A percentile compares a stretch with the other conserved stretches of the same genome.
phyloP scores from a whole-genome alignment of 768 basidiomycete genomes.

The Xerocomus brunneocitrinus region DNA sequence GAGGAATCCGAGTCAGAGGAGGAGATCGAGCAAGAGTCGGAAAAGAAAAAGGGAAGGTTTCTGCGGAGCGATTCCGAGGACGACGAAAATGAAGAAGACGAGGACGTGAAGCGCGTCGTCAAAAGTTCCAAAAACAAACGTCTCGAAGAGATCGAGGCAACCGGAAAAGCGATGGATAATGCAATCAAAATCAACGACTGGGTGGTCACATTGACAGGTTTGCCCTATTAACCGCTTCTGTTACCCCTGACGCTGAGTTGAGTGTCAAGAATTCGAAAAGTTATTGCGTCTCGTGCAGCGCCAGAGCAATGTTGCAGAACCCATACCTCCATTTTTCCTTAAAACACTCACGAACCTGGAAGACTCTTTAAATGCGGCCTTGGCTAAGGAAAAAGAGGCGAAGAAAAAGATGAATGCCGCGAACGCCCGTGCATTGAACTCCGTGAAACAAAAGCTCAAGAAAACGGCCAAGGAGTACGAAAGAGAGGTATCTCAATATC shows the following conservation, averaged over 20 bases:
- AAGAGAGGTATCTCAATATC: slow-evolving; percentile 69
- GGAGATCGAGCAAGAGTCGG: slow-evolving; percentile 46
- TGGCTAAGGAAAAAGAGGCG: slow-evolving; percentile 82
- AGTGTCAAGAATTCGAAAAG: slow-evolving; percentile 88
- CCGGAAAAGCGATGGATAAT: slow-evolving; percentile 89
- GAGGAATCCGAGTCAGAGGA: slow-evolving; percentile 52
- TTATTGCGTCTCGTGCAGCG: slow-evolving; percentile 84
- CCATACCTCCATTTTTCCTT: slow-evolving; percentile 82
- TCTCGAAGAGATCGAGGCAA: slow-evolving; percentile 91
- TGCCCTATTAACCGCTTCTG: slow-evolving; percentile 19
- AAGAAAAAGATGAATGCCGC: slow-evolving; percentile 96
- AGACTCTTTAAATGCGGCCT: slow-evolving; percentile 61
- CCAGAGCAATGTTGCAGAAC: slow-evolving; percentile 80
- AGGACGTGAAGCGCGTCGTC: slow-evolving; percentile 65
- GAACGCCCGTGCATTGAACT: slow-evolving; percentile 90
- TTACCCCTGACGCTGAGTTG: slow-evolving; percentile 4
- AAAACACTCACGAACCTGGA: slow-evolving; percentile 75
- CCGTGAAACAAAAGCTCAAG: slow-evolving; percentile 97
- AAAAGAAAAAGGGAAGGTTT: slow-evolving; percentile 40
- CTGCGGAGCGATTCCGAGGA: slow-evolving; percentile 44
- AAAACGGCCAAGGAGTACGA: slow-evolving; percentile 90
- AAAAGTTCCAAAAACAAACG: slow-evolving; percentile 88
- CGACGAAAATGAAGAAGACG: slow-evolving; percentile 60
- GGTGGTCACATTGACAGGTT: slow-evolving; percentile 86
- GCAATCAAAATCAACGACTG: slow-evolving; percentile 96